Percentiles rank a stretch among this genome's conserved stretches.
Evolutionary conservation across 345 rosid species (phyloP).

Genomic region (Theobroma cacao): DNA sequence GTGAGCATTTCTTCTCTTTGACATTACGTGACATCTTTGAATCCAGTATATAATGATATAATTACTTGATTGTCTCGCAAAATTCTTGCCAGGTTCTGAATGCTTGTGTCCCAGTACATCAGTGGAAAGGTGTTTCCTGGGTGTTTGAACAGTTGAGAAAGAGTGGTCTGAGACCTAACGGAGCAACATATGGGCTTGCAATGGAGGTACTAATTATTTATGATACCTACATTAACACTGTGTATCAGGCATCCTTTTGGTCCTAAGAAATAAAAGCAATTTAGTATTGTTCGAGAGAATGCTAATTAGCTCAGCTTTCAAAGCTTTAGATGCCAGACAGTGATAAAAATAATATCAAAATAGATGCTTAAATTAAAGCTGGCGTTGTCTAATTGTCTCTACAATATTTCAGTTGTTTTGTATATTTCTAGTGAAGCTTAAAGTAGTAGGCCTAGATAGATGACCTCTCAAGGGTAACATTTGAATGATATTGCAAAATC

Average conservation of each 20-base stretch:
- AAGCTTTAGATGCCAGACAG: not conserved
- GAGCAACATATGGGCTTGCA: conserved; percentile 94
- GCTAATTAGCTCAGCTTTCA: not conserved
- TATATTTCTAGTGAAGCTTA: not conserved
- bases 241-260: not conserved
- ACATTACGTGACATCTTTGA: not conserved
- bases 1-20: conserved; percentile 30
- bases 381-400: not conserved
- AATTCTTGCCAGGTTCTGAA: conserved; percentile 60
- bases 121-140: conserved; percentile 94
- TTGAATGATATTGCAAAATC: not conserved
- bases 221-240: not conserved
- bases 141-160: conserved; percentile 81
- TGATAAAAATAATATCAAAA: conserved; percentile 1
- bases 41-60: not conserved
- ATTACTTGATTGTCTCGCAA: conserved; percentile 9
- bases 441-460: not conserved
- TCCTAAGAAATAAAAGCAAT: not conserved
- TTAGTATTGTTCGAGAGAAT: not conserved
- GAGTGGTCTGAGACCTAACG: conserved; percentile 77
- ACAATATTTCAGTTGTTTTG: not conserved
- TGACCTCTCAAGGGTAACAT: not conserved
- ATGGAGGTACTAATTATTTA: conserved; percentile 70
- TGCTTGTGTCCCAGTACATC: conserved; percentile 78
- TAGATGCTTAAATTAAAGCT: not conserved